phyloP scores from a whole-genome alignment of 805 yeast genomes.

The Cyberlindnera veronae region DNA sequence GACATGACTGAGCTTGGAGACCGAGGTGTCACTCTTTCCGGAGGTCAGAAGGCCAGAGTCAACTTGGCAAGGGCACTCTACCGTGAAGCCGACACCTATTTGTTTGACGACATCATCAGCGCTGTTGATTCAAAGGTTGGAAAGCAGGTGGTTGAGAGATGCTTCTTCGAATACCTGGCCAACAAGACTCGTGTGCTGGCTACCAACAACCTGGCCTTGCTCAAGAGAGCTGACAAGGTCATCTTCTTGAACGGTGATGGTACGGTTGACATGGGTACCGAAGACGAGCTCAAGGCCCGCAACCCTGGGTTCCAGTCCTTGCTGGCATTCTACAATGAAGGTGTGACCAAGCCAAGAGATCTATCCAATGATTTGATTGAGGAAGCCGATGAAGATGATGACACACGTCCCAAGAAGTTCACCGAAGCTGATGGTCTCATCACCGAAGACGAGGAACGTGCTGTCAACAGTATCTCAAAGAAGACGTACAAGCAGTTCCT shows the following conservation, averaged over 20 bases:
- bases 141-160: conserved; percentile 63
- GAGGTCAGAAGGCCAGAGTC: conserved; percentile 65
- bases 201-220: conserved; percentile 74
- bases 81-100: conserved; percentile 50
- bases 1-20: conserved; percentile 80
- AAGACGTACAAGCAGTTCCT: conserved; percentile 31
- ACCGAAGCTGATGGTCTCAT: conserved; percentile 19
- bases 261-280: conserved; percentile 59
- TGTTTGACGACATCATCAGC: conserved; percentile 62
- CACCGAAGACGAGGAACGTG: conserved; percentile 32
- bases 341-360: conserved; percentile 1
- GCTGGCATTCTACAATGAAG: conserved; percentile 35
- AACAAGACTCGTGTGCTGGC: conserved; percentile 75
- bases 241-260: conserved; percentile 61
- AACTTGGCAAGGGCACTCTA: conserved; percentile 68
- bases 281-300: conserved; percentile 43
- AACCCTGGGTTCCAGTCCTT: conserved; percentile 47
- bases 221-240: conserved; percentile 62
- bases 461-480: conserved; percentile 35
- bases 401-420: background rate
- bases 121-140: conserved; percentile 79
- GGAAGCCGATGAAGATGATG: background rate
- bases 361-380: conserved; percentile 1
- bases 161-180: conserved; percentile 53
- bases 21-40: conserved; percentile 76